Percentiles rank a stretch among this genome's conserved stretches.
phyloP scores from a whole-genome alignment of 2,329 filamentous ascomycete species.

The Monosporascus sp. region DNA sequence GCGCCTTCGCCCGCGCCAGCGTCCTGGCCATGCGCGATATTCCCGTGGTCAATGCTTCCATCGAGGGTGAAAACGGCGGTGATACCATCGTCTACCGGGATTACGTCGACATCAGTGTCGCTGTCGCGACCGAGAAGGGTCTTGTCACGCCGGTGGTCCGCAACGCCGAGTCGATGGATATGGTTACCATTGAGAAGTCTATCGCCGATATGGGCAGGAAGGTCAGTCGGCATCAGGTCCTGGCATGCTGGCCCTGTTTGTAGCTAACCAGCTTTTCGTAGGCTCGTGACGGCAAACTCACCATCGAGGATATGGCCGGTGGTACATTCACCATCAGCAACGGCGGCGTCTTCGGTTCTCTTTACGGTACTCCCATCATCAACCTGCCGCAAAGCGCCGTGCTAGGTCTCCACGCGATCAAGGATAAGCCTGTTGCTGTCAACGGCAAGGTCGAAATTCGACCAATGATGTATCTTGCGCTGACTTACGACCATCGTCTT shows the following conservation, averaged over 20 bases:
- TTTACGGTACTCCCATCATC: constrained; percentile 98
- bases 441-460: constrained; percentile 94
- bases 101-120: constrained; percentile 96
- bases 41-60: constrained; percentile 93
- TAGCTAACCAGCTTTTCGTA: constrained; percentile 29
- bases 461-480: constrained; percentile 99
- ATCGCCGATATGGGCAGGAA: constrained; percentile 96
- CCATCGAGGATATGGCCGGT: constrained; percentile 98
- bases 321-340: constrained; percentile 98
- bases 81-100: constrained; percentile 98
- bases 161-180: constrained; percentile 83
- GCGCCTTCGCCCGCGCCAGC: constrained; percentile 86
- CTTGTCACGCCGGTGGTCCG: constrained; percentile 94
- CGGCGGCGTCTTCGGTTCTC: constrained; percentile 90
- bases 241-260: not conserved
- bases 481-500: constrained; percentile 96
- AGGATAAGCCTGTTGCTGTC: constrained; percentile 83
- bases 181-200: constrained; percentile 81
- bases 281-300: constrained; percentile 94
- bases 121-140: constrained; percentile 95
- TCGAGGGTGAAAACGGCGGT: constrained; percentile 89
- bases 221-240: constrained; percentile 42
- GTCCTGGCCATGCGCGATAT: constrained; percentile 91
- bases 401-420: constrained; percentile 91
- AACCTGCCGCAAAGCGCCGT: constrained; percentile 93